Conservation (phyloP, 148 eudicot genomes). For the Fagopyrum esculentum region DNA sequence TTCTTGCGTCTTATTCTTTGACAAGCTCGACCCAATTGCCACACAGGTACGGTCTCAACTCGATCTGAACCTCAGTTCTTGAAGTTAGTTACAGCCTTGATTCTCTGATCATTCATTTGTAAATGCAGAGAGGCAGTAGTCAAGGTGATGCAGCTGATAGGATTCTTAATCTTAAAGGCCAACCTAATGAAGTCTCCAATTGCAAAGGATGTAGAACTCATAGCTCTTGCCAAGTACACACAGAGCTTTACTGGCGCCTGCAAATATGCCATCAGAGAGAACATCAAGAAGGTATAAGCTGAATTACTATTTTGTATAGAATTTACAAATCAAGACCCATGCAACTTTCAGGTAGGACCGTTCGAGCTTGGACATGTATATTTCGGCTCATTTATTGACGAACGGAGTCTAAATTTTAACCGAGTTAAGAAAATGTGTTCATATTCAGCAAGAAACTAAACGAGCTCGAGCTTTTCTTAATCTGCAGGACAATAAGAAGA, state of each 20-base stretch:
- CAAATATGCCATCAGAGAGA: constrained; percentile 85
- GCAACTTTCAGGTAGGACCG: too few species aligned
- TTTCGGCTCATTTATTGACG: too few species aligned
- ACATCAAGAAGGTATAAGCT: constrained; percentile 61
- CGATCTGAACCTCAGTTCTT: not conserved
- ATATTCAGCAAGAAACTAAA: too few species aligned
- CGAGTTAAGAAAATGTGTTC: too few species aligned
- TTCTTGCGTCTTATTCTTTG: constrained; percentile 85
- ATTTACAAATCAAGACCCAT: too few species aligned
- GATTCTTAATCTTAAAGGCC: constrained; percentile 80
- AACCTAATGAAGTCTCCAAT: constrained; percentile 75
- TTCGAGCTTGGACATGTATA: too few species aligned
- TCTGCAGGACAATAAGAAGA: constrained; percentile 74
- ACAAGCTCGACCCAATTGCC: constrained; percentile 85
- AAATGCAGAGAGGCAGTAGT: constrained; percentile 72
- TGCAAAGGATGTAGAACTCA: constrained; percentile 69
- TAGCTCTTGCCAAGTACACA: constrained; percentile 85
- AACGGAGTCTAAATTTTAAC: too few species aligned
- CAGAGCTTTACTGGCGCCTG: constrained; percentile 94
- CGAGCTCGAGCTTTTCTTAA: not conserved
- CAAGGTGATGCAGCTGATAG: constrained; percentile 87
- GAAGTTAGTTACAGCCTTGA: not conserved
- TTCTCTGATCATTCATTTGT: not conserved
- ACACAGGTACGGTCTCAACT: constrained; percentile 48
- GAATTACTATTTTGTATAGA: too few species aligned